Conservation (phyloP, 2,329 filamentous ascomycete genomes). For the Xylaria sp. region DNA sequence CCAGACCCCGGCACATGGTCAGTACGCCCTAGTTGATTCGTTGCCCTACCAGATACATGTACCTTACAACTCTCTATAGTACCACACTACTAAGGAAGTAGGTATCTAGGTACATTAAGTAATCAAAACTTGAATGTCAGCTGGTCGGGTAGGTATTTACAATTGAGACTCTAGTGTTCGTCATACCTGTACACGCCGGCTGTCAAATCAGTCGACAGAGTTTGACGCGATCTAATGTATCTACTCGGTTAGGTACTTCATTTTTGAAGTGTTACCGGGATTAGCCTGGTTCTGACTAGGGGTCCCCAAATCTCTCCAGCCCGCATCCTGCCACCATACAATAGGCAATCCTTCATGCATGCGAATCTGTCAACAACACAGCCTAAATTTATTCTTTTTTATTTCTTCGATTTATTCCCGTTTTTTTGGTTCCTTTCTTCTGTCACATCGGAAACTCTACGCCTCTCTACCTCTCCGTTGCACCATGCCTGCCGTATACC, state of each 20-base stretch:
- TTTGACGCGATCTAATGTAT: constrained; percentile 12
- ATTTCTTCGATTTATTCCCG: neutral
- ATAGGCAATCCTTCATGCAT: constrained; percentile 11
- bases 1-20: constrained; percentile 37
- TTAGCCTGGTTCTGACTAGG: constrained; percentile 31
- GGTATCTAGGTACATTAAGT: no score
- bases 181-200: constrained; percentile 2
- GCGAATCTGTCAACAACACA: constrained; percentile 34
- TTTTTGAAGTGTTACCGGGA: constrained; percentile 5
- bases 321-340: neutral
- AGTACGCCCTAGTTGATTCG: constrained; percentile 28
- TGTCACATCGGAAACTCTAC: neutral
- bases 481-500: constrained; percentile 28
- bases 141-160: neutral
- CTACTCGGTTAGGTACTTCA: neutral
- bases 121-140: no score
- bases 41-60: constrained; percentile 20
- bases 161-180: neutral
- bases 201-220: constrained; percentile 24
- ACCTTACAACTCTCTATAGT: no score
- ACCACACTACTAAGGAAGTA: no score
- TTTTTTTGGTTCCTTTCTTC: neutral
- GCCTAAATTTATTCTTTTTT: neutral
- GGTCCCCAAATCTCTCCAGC: constrained; percentile 12
- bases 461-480: neutral